Conservation (phyloP, 768 basidiomycete genomes). For the Erythrobasidium yunnanense region DNA sequence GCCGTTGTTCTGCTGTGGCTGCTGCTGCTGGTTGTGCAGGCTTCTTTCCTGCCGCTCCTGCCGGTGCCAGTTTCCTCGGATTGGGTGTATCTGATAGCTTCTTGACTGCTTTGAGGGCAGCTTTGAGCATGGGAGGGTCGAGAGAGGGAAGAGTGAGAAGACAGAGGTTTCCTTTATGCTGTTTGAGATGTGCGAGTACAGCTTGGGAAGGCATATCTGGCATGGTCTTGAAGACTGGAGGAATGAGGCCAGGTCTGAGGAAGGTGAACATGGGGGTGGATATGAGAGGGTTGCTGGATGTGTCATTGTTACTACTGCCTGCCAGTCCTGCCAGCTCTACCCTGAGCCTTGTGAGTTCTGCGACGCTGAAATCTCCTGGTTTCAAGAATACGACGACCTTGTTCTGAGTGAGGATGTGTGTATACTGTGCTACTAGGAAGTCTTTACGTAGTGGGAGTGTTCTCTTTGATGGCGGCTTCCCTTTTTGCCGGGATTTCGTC, state of each 20-base stretch:
- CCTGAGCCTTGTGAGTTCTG: conserved; percentile 5
- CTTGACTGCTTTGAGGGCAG: conserved; percentile 12
- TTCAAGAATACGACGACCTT: conserved; percentile 25
- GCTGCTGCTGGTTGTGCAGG: background rate
- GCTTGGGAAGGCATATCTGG: background rate
- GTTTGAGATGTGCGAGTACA: background rate
- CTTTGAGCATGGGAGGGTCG: conserved; percentile 23
- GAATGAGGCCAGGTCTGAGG: conserved; percentile 23
- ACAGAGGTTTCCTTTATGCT: background rate
- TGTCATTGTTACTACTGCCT: background rate
- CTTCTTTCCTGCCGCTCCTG: background rate
- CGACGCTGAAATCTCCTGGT: conserved; percentile 7
- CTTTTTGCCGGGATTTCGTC: conserved; percentile 3
- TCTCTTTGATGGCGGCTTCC: background rate
- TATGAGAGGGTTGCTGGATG: background rate
- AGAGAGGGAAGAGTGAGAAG: background rate
- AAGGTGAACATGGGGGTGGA: background rate
- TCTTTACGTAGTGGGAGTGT: conserved; percentile 16
- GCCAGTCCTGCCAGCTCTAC: conserved; percentile 9
- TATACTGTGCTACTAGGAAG: conserved; percentile 23
- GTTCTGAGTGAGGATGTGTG: background rate
- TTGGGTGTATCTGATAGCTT: conserved; percentile 20
- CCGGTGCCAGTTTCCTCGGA: background rate
- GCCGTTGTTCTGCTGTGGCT: background rate
- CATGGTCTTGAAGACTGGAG: conserved; percentile 11